Evolutionary conservation across 116 monocot genomes (phyloP).

Genomic region (Trichopus zeylanicus): DNA sequence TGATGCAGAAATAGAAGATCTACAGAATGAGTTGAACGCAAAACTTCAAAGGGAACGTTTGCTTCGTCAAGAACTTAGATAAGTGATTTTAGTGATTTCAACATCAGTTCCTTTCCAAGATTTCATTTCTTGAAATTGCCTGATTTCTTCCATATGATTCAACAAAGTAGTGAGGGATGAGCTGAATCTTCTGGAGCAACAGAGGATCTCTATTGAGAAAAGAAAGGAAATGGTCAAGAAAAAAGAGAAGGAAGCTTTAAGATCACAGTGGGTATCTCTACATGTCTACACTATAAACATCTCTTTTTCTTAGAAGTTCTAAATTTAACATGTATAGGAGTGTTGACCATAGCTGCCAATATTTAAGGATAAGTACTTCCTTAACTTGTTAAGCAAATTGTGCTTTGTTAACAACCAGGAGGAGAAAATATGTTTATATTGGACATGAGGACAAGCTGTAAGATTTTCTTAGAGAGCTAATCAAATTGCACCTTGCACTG

Average conservation of each 20-base stretch:
- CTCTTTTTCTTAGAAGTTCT: neutral
- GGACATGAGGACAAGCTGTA: too few relatives aligned
- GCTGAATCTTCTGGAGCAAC: constrained; percentile 30
- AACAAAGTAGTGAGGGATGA: constrained; percentile 40
- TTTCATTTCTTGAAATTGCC: constrained; percentile 4
- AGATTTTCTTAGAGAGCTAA: too few relatives aligned
- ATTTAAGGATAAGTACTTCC: too few relatives aligned
- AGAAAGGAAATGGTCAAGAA: constrained; percentile 21
- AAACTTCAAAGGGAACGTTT: constrained; percentile 29
- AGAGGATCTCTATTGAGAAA: constrained; percentile 38
- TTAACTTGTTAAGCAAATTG: too few relatives aligned
- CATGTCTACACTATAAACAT: neutral
- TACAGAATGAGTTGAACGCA: constrained; percentile 35
- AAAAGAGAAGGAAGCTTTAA: constrained; percentile 34
- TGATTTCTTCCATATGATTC: neutral
- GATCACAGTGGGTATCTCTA: constrained; percentile 28
- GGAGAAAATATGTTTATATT: too few relatives aligned
- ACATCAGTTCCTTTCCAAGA: neutral
- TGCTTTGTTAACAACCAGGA: too few relatives aligned
- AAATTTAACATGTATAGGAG: too few relatives aligned
- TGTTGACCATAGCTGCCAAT: too few relatives aligned
- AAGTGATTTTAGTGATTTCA: constrained; percentile 13
- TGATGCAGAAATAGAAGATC: constrained; percentile 32
- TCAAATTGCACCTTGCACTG: too few relatives aligned
- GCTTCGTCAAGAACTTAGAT: constrained; percentile 52